Evolutionary conservation across 2,329 filamentous ascomycete species (phyloP).

Genomic region (Periconia sp.): DNA sequence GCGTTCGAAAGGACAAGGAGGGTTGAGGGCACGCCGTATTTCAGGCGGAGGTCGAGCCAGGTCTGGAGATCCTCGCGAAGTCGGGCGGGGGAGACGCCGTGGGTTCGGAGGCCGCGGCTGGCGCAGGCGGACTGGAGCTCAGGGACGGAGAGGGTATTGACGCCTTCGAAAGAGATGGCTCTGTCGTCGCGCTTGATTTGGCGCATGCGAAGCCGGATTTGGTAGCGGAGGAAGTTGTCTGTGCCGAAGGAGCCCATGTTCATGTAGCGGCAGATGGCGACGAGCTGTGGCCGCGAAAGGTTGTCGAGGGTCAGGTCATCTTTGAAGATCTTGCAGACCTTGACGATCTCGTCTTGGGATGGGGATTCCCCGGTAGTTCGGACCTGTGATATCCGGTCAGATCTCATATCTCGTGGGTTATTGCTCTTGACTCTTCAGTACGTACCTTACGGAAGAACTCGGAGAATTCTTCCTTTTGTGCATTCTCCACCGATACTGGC

Average conservation of each 20-base stretch:
- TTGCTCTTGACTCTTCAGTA: neutral
- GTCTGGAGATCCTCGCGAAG: conserved; percentile 89
- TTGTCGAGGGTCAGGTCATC: conserved; percentile 98
- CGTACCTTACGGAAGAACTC: conserved; percentile 95
- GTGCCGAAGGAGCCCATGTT: conserved; percentile 97
- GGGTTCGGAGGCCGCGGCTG: conserved; percentile 88
- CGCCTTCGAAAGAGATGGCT: conserved; percentile 91
- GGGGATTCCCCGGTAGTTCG: conserved; percentile 88
- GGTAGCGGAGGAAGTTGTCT: conserved; percentile 96
- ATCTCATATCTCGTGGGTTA: too few relatives aligned
- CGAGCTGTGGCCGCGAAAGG: conserved; percentile 89
- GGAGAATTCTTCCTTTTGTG: conserved; percentile 90
- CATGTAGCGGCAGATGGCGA: conserved; percentile 98
- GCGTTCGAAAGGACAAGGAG: conserved; percentile 95
- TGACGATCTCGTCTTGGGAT: conserved; percentile 90
- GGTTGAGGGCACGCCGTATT: conserved; percentile 94
- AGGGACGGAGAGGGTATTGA: conserved; percentile 89
- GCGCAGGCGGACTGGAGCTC: conserved; percentile 93
- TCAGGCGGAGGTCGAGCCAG: conserved; percentile 92
- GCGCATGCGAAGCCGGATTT: conserved; percentile 95
- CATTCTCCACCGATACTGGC: conserved; percentile 80
- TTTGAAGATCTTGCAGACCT: conserved; percentile 98
- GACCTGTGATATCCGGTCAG: conserved; percentile 36
- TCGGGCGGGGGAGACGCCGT: conserved; percentile 86
- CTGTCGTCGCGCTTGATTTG: conserved; percentile 99